These are phyloP conservation scores for Picochlorum sp. DNA, from an alignment of 139 green algal species.

Conservation along the genomic window DNA sequence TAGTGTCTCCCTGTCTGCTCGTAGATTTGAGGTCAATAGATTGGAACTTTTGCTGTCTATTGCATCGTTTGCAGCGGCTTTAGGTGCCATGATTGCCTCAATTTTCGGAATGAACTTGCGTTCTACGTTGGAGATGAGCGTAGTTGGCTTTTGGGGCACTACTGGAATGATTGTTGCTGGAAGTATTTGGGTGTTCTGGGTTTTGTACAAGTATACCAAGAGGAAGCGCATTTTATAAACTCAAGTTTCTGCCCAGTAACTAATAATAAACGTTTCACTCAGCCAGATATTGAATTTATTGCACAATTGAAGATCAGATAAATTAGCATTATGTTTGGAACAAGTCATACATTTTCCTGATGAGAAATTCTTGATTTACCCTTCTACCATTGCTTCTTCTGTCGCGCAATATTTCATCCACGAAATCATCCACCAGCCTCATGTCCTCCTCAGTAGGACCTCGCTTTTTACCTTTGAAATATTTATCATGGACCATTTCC, in stretches of 20 bases:
- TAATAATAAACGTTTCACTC: no score
- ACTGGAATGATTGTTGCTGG: constrained; percentile 60
- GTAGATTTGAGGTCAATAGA: constrained; percentile 73
- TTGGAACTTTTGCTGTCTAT: constrained; percentile 86
- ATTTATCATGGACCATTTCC: no score
- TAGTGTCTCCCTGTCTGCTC: constrained; percentile 63
- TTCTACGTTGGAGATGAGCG: constrained; percentile 66
- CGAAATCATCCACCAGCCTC: no score
- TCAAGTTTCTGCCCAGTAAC: no score
- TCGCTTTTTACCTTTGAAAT: no score
- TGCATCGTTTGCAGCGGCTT: constrained; percentile 72
- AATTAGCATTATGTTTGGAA: background rate
- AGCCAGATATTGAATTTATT: no score
- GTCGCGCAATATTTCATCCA: background rate
- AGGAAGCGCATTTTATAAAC: constrained; percentile 66
- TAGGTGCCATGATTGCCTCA: constrained; percentile 75
- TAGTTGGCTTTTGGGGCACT: constrained; percentile 73
- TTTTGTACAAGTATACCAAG: constrained; percentile 65
- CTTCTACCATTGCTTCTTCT: background rate
- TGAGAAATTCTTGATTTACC: background rate
- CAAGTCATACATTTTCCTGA: no score
- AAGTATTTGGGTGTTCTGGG: constrained; percentile 54
- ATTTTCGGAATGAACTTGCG: constrained; percentile 72
- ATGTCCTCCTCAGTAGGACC: no score
- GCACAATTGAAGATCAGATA: background rate